These are phyloP conservation scores for Diplotaxis tenuifolia DNA, from an alignment of 345 rosid genomes.

Conservation along the genomic window DNA sequence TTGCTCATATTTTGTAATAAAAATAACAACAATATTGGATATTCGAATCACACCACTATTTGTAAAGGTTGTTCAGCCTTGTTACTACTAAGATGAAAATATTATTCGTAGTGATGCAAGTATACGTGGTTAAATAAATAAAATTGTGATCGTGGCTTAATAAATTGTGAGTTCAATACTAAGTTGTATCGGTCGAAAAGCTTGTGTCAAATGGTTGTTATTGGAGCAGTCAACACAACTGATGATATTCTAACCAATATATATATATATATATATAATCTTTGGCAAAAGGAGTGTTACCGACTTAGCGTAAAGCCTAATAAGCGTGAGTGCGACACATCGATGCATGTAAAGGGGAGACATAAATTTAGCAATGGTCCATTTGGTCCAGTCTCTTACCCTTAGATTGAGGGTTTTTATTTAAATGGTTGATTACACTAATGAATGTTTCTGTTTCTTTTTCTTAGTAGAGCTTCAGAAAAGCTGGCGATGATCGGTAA, in stretches of 20 bases:
- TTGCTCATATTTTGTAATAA: background rate
- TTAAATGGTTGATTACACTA: conserved; percentile 1
- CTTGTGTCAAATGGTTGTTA: background rate
- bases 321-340: conserved; percentile 33
- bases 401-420: conserved; percentile 22
- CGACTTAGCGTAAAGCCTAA: conserved; percentile 35
- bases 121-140: too few species aligned
- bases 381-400: conserved; percentile 30
- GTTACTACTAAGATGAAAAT: too few species aligned
- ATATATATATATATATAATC: too few species aligned
- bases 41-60: conserved; percentile 1
- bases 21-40: background rate
- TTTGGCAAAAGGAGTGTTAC: too few species aligned
- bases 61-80: background rate
- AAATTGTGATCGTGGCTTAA: too few species aligned
- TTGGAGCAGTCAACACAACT: background rate
- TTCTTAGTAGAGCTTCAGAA: background rate
- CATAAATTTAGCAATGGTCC: conserved; percentile 32
- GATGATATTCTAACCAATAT: too few species aligned
- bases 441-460: background rate
- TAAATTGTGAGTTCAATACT: too few species aligned
- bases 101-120: too few species aligned
- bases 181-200: background rate
- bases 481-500: too few species aligned
- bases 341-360: conserved; percentile 33